Conservation (phyloP, 768 basidiomycete species). For the Hebeloma cylindrosporum region DNA sequence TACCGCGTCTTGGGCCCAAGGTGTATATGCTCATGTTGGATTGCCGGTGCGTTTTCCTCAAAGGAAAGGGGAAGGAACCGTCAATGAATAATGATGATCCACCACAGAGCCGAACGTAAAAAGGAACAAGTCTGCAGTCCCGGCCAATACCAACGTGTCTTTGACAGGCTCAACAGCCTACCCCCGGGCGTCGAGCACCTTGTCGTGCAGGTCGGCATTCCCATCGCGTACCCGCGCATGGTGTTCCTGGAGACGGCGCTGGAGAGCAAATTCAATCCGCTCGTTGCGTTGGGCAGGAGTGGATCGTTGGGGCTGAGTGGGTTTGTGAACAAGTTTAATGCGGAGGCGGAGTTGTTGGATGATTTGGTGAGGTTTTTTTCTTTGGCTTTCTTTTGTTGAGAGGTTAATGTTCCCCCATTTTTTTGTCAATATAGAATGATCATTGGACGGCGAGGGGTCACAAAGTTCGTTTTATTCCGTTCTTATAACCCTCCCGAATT, state of each 20-base stretch:
- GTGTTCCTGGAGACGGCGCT: slow-evolving; percentile 82
- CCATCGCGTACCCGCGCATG: slow-evolving; percentile 92
- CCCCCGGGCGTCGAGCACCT: slow-evolving; percentile 78
- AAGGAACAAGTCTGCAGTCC: slow-evolving; percentile 79
- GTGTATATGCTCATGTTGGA: slow-evolving; percentile 75
- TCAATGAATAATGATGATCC: too few species aligned
- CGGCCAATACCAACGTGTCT: slow-evolving; percentile 70
- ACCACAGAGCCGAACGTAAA: slow-evolving; percentile 78
- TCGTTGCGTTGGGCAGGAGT: slow-evolving; percentile 69
- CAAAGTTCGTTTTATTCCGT: slow-evolving; percentile 49
- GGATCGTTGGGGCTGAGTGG: slow-evolving; percentile 70
- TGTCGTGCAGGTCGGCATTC: slow-evolving; percentile 82
- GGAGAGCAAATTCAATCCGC: slow-evolving; percentile 81
- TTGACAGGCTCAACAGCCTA: slow-evolving; percentile 57
- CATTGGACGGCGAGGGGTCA: slow-evolving; percentile 87
- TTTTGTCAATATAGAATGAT: slow-evolving; percentile 58
- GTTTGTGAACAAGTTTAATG: slow-evolving; percentile 89
- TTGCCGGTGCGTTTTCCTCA: slow-evolving; percentile 58
- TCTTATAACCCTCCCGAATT: too few species aligned
- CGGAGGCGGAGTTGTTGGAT: slow-evolving; percentile 91
- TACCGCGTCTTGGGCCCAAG: slow-evolving; percentile 79
- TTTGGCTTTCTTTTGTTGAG: background rate
- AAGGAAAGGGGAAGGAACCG: too few species aligned
- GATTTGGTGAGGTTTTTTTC: slow-evolving; percentile 60
- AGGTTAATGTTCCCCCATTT: background rate